Base-by-base conservation (phyloP, 306 rosid species). In the Cicer arietinum region DNA sequence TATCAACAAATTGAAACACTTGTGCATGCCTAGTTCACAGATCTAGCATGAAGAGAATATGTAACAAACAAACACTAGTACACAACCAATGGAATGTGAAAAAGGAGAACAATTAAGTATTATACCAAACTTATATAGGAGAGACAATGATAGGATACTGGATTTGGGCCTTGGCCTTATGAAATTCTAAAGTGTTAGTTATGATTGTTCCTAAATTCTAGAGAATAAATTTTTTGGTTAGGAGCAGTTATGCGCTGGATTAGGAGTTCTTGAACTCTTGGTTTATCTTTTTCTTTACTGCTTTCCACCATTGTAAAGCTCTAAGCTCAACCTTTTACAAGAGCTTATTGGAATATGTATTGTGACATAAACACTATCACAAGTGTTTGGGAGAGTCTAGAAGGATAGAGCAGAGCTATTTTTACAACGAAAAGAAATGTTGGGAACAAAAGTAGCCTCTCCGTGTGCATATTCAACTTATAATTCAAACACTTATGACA, bases 31-130 rank as follows among this genome's bases (percentile, higher is more conserved):
- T 43, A 25, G 51, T 22, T 50, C 59, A 77, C 65, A 77, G 39
- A 58, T 0, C 79, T 42, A 67, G 73, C 67, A 73, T 62, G 45
- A 13, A 71, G 17, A 65, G 48, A 73, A 64, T 14, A 56, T 68
- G 79, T 25, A 65, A 71, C 64, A 61, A 43, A 57, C 12, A 62
- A 10, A 43, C 61, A 79, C 67, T 69, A 30, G 37, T 3, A 30
- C 37, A 30, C 5, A 4, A 50, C 51, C 76, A 51, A 42, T 41
- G 71, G 58, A 71, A 59, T n/a, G 45, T 30, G 37, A 69, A 65
- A 45, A 48, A 58, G 44, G 14, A 66, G 39, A 64, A 43, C 7
- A 35, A n/a, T 17, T 59, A 58, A 59, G 48, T 12, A 58, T 63
- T 41, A 50, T 65, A 13, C 35, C 40, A 8, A 74, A 63, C 18